phyloP scores from a whole-genome alignment of 805 yeast genomes.

The Candida verbasci region DNA sequence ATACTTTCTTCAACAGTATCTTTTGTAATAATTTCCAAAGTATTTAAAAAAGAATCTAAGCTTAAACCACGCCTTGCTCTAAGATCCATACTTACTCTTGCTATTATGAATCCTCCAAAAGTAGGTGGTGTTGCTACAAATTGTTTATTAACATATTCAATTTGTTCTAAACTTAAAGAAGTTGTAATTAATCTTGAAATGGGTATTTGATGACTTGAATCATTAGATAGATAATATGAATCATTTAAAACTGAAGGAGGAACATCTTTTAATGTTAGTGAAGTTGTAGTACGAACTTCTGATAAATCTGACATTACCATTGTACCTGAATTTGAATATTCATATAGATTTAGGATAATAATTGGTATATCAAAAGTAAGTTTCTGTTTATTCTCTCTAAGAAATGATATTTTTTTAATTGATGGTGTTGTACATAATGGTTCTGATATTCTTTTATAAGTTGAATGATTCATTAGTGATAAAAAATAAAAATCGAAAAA shows the following conservation, averaged over 20 bases:
- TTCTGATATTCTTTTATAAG: too few species aligned
- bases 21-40: not conserved
- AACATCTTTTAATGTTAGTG: not conserved
- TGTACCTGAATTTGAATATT: not conserved
- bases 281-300: not conserved
- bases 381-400: not conserved
- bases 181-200: not conserved
- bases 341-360: not conserved
- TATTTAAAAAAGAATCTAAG: slow-evolving; percentile 3
- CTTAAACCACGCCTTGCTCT: not conserved
- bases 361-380: slow-evolving; percentile 4
- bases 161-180: slow-evolving; percentile 2
- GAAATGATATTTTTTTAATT: not conserved
- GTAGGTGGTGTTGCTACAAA: not conserved
- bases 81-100: slow-evolving; percentile 3
- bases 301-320: slow-evolving; percentile 4
- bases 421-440: not conserved
- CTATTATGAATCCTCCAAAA: not conserved
- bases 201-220: not conserved
- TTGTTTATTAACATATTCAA: not conserved
- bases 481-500: too few species aligned
- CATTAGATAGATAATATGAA: too few species aligned
- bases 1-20: slow-evolving; percentile 3
- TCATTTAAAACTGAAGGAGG: not conserved
- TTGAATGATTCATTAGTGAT: too few species aligned